Evolutionary conservation across 345 rosid species (phyloP).

Genomic region (Corymbia maculata): DNA sequence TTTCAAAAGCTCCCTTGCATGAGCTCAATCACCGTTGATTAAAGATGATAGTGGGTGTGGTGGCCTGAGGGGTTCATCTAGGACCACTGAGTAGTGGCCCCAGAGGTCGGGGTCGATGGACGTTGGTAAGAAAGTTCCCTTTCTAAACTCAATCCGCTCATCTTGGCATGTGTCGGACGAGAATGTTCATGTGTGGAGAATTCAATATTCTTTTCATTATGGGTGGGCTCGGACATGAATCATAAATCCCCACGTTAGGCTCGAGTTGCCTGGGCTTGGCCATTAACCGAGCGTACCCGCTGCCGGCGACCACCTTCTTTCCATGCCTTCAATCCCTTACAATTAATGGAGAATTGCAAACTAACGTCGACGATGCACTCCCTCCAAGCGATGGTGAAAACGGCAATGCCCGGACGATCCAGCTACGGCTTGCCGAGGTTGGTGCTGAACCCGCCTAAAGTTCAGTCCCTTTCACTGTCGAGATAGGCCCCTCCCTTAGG

Average conservation of each 20-base stretch:
- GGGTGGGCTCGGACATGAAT: neutral
- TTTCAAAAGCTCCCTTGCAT: fast-evolving
- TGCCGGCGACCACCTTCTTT: neutral
- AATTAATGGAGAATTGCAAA: neutral
- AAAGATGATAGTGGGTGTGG: neutral
- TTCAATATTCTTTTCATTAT: neutral
- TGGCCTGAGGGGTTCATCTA: fast-evolving
- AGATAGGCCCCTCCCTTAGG: neutral
- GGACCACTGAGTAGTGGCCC: neutral
- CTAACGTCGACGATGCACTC: neutral
- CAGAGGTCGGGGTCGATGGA: neutral
- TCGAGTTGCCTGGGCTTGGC: too few species aligned
- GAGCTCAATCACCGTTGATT: neutral
- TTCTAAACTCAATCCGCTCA: neutral
- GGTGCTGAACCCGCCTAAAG: neutral
- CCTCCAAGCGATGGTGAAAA: neutral
- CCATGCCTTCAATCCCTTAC: neutral
- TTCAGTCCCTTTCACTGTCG: neutral
- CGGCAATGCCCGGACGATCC: neutral
- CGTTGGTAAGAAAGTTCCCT: neutral
- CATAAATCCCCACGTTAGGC: neutral
- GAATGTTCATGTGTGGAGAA: neutral
- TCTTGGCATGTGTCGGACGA: neutral
- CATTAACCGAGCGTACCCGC: too few species aligned
- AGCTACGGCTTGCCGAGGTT: neutral